Percentiles rank a stretch among this genome's conserved stretches.
phyloP scores from a whole-genome alignment of 169 alveolate species.

The Babesia sp. region DNA sequence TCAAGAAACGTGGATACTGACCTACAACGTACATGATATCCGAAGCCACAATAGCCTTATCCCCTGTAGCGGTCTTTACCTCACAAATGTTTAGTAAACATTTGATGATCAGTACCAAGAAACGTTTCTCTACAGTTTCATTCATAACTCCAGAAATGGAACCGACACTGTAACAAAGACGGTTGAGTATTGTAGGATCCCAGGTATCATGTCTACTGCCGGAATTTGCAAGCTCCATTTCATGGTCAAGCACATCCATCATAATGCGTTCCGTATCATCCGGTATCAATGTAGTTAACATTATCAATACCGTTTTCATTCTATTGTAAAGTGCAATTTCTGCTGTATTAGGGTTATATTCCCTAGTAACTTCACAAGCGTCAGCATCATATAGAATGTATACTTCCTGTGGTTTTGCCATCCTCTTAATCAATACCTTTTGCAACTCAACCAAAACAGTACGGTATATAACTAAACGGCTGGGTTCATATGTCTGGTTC shows the following conservation, averaged over 20 bases:
- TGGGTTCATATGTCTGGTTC: slow-evolving; percentile 29
- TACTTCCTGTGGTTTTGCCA: slow-evolving; percentile 97
- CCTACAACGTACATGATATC: slow-evolving; percentile 99
- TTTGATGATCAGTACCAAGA: slow-evolving; percentile 92
- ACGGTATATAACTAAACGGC: slow-evolving; percentile 66
- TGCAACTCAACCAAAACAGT: slow-evolving; percentile 78
- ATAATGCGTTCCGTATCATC: slow-evolving; percentile 91
- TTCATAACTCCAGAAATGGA: slow-evolving; percentile 96
- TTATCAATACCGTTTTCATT: slow-evolving; percentile 92
- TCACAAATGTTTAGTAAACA: slow-evolving; percentile 94
- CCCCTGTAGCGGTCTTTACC: slow-evolving; percentile 94
- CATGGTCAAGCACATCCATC: slow-evolving; percentile 86
- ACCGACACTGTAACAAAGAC: slow-evolving; percentile 95
- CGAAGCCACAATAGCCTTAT: slow-evolving; percentile 96
- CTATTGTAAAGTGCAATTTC: slow-evolving; percentile 93
- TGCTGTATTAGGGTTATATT: slow-evolving; percentile 90
- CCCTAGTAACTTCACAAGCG: slow-evolving; percentile 87
- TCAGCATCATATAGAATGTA: slow-evolving; percentile 87
- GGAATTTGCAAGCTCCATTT: slow-evolving; percentile 77
- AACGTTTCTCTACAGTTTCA: slow-evolving; percentile 91
- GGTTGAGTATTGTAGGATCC: slow-evolving; percentile 84
- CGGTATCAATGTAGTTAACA: slow-evolving; percentile 93
- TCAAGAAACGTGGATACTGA: slow-evolving; percentile 96
- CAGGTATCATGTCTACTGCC: slow-evolving; percentile 71
- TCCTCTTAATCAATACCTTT: slow-evolving; percentile 81